Percentiles rank a stretch among this genome's conserved stretches.
Conservation (phyloP, 805 yeast species). For the Pichia gijzeniarum region DNA sequence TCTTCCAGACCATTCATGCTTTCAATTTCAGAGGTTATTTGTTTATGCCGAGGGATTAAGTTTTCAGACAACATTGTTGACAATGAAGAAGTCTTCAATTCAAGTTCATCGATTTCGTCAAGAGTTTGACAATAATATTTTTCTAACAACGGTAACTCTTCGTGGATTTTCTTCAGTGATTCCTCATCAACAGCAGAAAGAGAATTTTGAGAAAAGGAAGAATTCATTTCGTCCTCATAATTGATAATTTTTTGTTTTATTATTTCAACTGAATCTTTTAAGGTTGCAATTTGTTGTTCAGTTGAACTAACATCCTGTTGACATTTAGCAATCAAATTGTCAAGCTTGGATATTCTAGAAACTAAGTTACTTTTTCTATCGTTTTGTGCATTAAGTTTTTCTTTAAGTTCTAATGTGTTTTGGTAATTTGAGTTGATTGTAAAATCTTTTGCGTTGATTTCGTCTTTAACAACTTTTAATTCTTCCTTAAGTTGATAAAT, state of each 20-base stretch:
- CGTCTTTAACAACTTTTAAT: conserved; percentile 32
- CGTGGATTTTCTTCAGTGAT: conserved; percentile 32
- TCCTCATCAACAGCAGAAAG: conserved; percentile 45
- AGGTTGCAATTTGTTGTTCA: conserved; percentile 31
- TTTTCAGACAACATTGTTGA: conserved; percentile 51
- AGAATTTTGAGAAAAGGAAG: conserved; percentile 45
- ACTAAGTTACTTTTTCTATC: conserved; percentile 39
- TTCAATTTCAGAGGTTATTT: conserved; percentile 17
- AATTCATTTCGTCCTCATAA: conserved; percentile 41
- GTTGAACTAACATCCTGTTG: conserved; percentile 39
- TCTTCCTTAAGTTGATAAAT: conserved; percentile 35
- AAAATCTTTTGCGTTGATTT: conserved; percentile 42
- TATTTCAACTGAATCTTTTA: conserved; percentile 30
- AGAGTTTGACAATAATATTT: conserved; percentile 35
- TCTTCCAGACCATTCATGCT: conserved; percentile 17
- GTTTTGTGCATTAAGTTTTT: conserved; percentile 38
- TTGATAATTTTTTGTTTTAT: conserved; percentile 36
- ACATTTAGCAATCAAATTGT: conserved; percentile 35
- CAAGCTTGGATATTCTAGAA: conserved; percentile 35
- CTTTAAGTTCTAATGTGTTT: conserved; percentile 31
- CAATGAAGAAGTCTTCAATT: conserved; percentile 39
- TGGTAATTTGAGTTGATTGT: conserved; percentile 46
- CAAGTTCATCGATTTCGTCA: conserved; percentile 36
- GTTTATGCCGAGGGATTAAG: conserved; percentile 4
- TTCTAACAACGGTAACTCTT: conserved; percentile 35